Evolutionary conservation across 805 yeast species (phyloP), one percentile per base, ranked within the genome.

Genomic region (Candida tammaniensis): DNA sequence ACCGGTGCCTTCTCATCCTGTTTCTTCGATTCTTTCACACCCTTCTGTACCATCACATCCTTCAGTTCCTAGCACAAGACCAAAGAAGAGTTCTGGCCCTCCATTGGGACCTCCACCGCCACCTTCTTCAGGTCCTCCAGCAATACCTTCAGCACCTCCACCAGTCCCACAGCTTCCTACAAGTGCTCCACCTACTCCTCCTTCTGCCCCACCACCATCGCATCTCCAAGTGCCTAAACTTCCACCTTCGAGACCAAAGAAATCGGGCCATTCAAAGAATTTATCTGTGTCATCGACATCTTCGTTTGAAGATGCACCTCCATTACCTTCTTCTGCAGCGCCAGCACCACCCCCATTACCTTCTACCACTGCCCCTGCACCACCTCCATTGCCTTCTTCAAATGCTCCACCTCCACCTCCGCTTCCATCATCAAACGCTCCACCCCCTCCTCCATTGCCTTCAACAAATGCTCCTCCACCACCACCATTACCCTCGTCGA

Each of bases 241-340:
- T 31, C 72, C 72, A 1, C 69, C 70, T 2, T 51, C 49, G 17
- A 52, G 72, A 29, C 72, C 72, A 17, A 57, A 52, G 42, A 66
- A 65, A 40, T 58, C 66, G 26, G 39, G 53, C 1, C 71, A 65
- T 46, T 43, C 61, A 41, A 53, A 52, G 39, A 35, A 49, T 13
- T 30, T 42, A 7, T 42, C 57, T 11, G 28, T 31, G 8, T 48
- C 59, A 5, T 35, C 54, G 5, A 29, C 21, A 11, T 40, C 49
- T 5, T 46, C 54, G 1, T 48, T 51, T 17, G 52, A 51, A 17
- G 39, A 33, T 11, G 38, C 47, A 23, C 24, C 29, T 14, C 24
- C 31, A 20, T 16, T 20, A 5, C 32, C 32, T 20, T n/a, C 17
- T 4, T 19, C 27, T 14, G 26, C 15, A 8, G 40, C 49, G n/a